Conservation (phyloP, 169 alveolate genomes). For the Plasmodium ovale region DNA sequence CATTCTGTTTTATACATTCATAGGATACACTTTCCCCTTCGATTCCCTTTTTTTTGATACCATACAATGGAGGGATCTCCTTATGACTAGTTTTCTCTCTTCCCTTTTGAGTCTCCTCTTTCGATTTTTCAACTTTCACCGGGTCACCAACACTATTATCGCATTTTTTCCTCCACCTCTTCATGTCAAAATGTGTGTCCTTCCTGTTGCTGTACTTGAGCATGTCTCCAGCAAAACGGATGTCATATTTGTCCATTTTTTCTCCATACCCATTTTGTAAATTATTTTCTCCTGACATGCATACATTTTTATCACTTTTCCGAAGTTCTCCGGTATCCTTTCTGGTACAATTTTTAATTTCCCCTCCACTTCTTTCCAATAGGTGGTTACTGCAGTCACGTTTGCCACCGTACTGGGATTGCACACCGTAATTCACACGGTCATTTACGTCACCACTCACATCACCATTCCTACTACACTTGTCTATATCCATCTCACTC, state of each 20-base stretch:
- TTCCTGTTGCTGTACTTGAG: neutral
- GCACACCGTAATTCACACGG: too few relatives aligned
- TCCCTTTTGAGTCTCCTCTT: neutral
- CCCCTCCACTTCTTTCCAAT: neutral
- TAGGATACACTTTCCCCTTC: conserved; percentile 27
- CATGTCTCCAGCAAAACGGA: neutral
- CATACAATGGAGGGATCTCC: too few relatives aligned
- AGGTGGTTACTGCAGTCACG: too few relatives aligned
- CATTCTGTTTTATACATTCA: neutral
- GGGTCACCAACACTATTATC: too few relatives aligned
- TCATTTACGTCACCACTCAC: too few relatives aligned
- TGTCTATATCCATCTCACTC: too few relatives aligned
- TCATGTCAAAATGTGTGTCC: too few relatives aligned
- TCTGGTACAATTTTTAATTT: neutral
- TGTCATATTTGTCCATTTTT: neutral
- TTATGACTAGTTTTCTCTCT: too few relatives aligned
- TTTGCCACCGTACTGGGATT: too few relatives aligned
- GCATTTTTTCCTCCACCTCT: neutral
- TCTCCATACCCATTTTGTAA: neutral
- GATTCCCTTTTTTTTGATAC: too few relatives aligned
- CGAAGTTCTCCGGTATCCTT: neutral
- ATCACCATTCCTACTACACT: too few relatives aligned
- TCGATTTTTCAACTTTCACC: neutral
- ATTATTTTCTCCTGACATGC: neutral
- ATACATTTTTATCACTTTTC: neutral